Percentiles rank a stretch among this genome's conserved stretches.
These are phyloP conservation scores for Tulasnella sp. DNA, from an alignment of 768 basidiomycete species.

Conservation along the genomic window DNA sequence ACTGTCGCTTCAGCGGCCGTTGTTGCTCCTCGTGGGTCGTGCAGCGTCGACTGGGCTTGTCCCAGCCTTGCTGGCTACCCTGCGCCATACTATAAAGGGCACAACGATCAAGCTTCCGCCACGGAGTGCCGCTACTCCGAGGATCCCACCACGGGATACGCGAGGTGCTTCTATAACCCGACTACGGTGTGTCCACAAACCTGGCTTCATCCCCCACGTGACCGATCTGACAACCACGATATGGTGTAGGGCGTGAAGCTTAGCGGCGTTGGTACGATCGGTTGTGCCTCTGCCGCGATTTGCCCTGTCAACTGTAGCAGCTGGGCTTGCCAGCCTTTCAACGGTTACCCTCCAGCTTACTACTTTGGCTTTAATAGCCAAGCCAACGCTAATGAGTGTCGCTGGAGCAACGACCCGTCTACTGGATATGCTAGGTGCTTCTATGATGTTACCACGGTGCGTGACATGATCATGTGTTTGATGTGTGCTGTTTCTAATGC, in stretches of 20 bases:
- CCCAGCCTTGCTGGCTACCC: neutral
- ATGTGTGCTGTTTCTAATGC: neutral
- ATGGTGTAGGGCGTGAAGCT: neutral
- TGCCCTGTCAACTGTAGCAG: neutral
- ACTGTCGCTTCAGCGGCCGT: neutral
- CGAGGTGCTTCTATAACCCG: neutral
- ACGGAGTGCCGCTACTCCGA: neutral
- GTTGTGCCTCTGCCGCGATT: neutral
- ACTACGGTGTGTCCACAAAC: neutral
- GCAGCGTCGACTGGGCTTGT: conserved; percentile 6
- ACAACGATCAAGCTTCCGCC: neutral
- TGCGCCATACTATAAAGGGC: neutral
- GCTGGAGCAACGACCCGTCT: neutral
- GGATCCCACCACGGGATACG: neutral
- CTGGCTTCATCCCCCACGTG: neutral
- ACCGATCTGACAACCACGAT: neutral
- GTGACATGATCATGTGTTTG: neutral
- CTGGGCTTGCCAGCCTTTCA: conserved; percentile 2
- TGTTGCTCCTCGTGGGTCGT: neutral
- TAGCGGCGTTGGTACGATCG: neutral
- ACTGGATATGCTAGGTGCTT: neutral
- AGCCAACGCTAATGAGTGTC: neutral
- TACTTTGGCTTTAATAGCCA: neutral
- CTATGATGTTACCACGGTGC: neutral
- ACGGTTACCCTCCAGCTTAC: neutral